These are phyloP conservation scores for Zymoseptoria crescenta DNA, from an alignment of 2,329 filamentous ascomycete species.

Conservation along the genomic window DNA sequence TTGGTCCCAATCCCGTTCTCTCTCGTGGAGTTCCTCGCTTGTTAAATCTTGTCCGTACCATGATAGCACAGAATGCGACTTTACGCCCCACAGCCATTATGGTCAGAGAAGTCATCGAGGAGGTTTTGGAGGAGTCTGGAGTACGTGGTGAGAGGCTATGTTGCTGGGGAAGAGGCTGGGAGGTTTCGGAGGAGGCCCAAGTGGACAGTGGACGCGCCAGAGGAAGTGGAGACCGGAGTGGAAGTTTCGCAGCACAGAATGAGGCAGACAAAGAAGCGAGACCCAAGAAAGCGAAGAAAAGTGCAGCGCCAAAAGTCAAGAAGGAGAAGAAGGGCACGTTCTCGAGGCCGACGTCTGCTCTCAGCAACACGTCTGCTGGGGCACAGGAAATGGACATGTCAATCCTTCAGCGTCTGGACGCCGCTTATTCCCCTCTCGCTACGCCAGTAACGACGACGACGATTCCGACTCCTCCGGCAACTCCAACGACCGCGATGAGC, in stretches of 20 bases:
- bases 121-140: constrained; percentile 20
- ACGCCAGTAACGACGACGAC: background rate
- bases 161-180: constrained; percentile 25
- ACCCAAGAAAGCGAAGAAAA: background rate
- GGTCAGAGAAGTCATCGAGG: constrained; percentile 33
- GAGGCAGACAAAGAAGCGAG: background rate
- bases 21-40: constrained; percentile 34
- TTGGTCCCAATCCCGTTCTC: background rate
- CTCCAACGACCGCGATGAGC: background rate
- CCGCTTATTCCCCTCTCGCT: background rate
- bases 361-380: background rate
- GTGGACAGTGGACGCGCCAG: constrained; percentile 6
- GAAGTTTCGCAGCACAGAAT: constrained; percentile 13
- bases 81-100: constrained; percentile 35
- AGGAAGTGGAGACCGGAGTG: constrained; percentile 5
- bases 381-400: background rate
- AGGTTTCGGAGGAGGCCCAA: constrained; percentile 1
- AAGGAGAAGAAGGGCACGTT: background rate
- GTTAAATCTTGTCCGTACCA: constrained; percentile 34
- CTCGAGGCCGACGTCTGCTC: background rate
- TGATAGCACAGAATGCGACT: constrained; percentile 36
- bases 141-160: constrained; percentile 25
- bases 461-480: background rate
- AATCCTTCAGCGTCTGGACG: background rate
- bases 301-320: background rate